Conservation (phyloP, 257 asterid genomes). For the Gynochthodes officinalis region DNA sequence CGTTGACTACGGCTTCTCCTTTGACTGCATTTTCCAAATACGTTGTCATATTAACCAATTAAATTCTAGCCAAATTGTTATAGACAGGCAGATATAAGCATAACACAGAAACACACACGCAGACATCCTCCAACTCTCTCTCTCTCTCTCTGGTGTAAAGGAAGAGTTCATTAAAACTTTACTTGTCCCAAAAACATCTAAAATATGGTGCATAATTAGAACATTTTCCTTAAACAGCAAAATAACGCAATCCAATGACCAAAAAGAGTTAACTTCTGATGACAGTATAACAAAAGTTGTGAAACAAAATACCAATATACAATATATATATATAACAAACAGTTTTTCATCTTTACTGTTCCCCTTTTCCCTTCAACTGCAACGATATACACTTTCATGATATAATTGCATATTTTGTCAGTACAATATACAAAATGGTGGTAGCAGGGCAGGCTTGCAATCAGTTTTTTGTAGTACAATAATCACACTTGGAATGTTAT, state of each 20-base stretch:
- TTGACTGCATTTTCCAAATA: slow-evolving; percentile 46
- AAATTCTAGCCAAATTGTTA: neutral
- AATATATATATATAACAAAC: too few species aligned
- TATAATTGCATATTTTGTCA: neutral
- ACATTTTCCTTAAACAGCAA: neutral
- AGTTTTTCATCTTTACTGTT: neutral
- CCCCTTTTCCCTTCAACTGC: neutral
- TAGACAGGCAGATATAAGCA: too few species aligned
- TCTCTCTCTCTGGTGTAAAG: neutral
- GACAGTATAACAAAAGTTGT: too few species aligned
- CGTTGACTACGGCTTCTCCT: slow-evolving; percentile 54
- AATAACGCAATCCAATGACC: neutral
- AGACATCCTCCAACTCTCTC: neutral
- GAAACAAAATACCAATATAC: too few species aligned
- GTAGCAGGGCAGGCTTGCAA: neutral
- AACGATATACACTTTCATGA: neutral
- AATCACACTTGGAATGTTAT: neutral
- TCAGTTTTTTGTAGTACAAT: neutral
- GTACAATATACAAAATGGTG: neutral
- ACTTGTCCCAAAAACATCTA: too few species aligned
- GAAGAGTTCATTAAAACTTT: neutral
- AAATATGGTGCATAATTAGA: neutral
- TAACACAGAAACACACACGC: too few species aligned
- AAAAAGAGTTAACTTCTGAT: neutral
- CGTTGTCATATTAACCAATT: neutral